Base-by-base conservation (phyloP, 345 rosid species). In the Arabidopsis thaliana region DNA sequence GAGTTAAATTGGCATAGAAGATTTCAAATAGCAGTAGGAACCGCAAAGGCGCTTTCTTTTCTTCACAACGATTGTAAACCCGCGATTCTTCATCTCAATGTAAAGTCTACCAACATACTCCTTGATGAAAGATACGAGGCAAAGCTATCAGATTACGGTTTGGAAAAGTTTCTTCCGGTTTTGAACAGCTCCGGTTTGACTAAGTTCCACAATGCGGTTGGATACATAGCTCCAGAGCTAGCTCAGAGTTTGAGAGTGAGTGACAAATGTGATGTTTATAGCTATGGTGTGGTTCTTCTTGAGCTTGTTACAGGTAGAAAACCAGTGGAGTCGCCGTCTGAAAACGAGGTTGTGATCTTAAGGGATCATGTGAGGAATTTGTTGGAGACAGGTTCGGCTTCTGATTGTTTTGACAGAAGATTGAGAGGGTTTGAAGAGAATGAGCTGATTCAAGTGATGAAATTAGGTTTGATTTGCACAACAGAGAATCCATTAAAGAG, bases 161-260 rank as follows among this genome's bases (percentile, higher is more conserved):
- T 95, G 42, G 93, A 78, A 46, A 91, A 85, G 78, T 79, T 95
- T 65, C 96, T 95, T 12, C 97, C 99, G 9, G 83, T 95, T 58
- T 71, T 89, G 51, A 91, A 92, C 79, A 88, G 86, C 62, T 75
- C 83, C 5, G 88, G 93, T 23, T 73, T 84, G 52, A 85, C 92
- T 45, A 70, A 65, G 73, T 88, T 83, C 67, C 97, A 92, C 73
- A 90, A 84, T 70, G 91, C 97, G 6, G 96, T 90, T 46, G 97
- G 99, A 20, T 95, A 90, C 81, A 91, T 95, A 7, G 99, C 99
- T 7, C 99, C 99, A 3, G 99, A 95, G 83, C 71, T 95, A 83
- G 88, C 96, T 71, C 76, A 71, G 77, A 84, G 95, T 60, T 81
- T 89, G 69, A 85, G 86, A 82, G 70, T 81, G 42, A 90, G 96